A percentile compares a stretch with the other conserved stretches of the same genome.
phyloP scores from a whole-genome alignment of 352 stramenopile genomes.

The Phytophthora citrophthora region DNA sequence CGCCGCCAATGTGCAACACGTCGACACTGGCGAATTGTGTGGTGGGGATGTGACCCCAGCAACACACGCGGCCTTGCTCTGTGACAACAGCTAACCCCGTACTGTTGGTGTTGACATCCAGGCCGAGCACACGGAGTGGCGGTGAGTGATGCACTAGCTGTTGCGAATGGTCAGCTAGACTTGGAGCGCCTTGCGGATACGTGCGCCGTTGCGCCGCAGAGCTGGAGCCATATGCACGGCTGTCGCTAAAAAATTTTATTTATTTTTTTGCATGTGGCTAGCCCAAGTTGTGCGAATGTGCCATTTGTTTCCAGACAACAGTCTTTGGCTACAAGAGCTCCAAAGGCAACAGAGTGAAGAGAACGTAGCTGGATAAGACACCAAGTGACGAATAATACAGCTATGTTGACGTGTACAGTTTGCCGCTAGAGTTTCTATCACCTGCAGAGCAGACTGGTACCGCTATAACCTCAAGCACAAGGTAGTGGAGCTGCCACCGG shows the following conservation, averaged over 20 bases:
- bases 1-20: constrained; percentile 66
- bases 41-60: constrained; percentile 70
- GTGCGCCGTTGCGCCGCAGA: constrained; percentile 55
- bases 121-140: constrained; percentile 65
- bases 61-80: constrained; percentile 52
- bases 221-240: not conserved
- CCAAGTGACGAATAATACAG: not conserved
- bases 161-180: constrained; percentile 27
- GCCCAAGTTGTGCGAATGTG: no score
- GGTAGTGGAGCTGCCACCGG: constrained; percentile 92
- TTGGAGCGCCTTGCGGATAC: constrained; percentile 62
- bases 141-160: constrained; percentile 37
- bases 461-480: constrained; percentile 97
- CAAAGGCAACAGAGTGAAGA: not conserved
- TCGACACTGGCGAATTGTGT: constrained; percentile 66
- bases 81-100: constrained; percentile 78
- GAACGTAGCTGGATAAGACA: not conserved
- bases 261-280: no score
- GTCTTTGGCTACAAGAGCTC: constrained; percentile 10
- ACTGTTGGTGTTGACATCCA: constrained; percentile 89
- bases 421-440: constrained; percentile 86
- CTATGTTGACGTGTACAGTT: constrained; percentile 85
- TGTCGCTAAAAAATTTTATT: no score
- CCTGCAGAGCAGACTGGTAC: constrained; percentile 96
- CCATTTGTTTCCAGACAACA: constrained; percentile 7